These are phyloP conservation scores for Talaromyces trachyspermus DNA, from an alignment of 495 filamentous ascomycete genomes.

Conservation along the genomic window DNA sequence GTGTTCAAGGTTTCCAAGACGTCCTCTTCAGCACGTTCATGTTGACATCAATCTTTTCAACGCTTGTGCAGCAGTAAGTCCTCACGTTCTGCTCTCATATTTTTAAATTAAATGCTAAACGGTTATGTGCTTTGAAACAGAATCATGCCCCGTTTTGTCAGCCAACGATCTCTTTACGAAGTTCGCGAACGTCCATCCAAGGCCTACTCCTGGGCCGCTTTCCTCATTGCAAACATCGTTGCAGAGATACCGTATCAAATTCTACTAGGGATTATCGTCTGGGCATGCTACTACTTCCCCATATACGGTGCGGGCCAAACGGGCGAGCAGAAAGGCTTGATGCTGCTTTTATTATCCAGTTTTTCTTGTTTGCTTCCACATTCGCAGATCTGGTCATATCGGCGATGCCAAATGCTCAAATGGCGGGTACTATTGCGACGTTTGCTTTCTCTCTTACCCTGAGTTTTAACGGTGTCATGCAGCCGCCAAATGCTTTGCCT, in stretches of 20 bases:
- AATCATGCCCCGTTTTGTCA: constrained; percentile 65
- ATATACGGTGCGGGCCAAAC: constrained; percentile 34
- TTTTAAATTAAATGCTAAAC: neutral
- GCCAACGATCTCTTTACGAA: constrained; percentile 58
- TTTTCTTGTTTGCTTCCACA: constrained; percentile 63
- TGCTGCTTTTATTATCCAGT: constrained; percentile 51
- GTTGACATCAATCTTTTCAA: constrained; percentile 47
- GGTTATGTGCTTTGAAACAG: constrained; percentile 20
- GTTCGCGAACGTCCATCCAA: constrained; percentile 62
- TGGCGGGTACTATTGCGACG: constrained; percentile 49
- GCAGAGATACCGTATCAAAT: constrained; percentile 68
- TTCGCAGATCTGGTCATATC: constrained; percentile 53
- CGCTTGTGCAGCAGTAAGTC: constrained; percentile 40
- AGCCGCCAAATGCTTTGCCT: constrained; percentile 40
- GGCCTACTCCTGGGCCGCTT: constrained; percentile 65
- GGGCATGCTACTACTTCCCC: constrained; percentile 56
- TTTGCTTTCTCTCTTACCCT: constrained; percentile 54
- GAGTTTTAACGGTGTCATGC: constrained; percentile 56
- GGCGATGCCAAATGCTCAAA: constrained; percentile 45
- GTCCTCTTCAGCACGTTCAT: constrained; percentile 56
- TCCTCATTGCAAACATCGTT: constrained; percentile 61
- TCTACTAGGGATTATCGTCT: constrained; percentile 51
- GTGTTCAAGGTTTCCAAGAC: constrained; percentile 42
- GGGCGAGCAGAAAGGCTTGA: constrained; percentile 34
- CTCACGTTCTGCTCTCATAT: neutral